Conservation (phyloP, 495 filamentous ascomycete genomes). For the Penicillium egyptiacum region DNA sequence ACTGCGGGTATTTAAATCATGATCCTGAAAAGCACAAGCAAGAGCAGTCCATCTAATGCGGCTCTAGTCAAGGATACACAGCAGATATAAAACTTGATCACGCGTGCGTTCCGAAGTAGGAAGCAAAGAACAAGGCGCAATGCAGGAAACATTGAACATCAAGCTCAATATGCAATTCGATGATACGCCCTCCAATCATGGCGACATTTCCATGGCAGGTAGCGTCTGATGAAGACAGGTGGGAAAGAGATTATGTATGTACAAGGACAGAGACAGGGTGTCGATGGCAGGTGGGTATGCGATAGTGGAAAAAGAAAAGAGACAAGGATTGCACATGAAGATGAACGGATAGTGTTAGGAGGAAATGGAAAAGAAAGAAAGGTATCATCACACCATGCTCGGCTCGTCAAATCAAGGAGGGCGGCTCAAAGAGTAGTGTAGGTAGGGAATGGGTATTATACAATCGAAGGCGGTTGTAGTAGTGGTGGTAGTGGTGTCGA, state of each 20-base stretch:
- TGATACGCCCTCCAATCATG: slow-evolving; percentile 19
- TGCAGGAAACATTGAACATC: background rate
- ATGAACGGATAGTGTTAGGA: slow-evolving; percentile 8
- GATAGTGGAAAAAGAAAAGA: slow-evolving; percentile 15
- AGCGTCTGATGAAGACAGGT: slow-evolving; percentile 11
- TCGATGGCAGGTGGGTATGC: slow-evolving; percentile 14
- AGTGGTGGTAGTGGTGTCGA: slow-evolving; percentile 13
- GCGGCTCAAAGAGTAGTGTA: slow-evolving; percentile 16
- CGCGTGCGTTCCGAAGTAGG: background rate
- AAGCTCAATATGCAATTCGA: slow-evolving; percentile 24
- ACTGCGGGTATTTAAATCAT: background rate
- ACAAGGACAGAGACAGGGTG: slow-evolving; percentile 15
- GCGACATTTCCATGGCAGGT: slow-evolving; percentile 16
- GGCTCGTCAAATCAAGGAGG: slow-evolving; percentile 32
- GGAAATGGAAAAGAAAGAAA: slow-evolving; percentile 20
- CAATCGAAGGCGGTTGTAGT: slow-evolving; percentile 25
- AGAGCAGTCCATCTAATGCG: background rate
- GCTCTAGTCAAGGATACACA: background rate
- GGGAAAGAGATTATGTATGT: slow-evolving; percentile 34
- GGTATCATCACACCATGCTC: slow-evolving; percentile 36
- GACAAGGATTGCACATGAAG: slow-evolving; percentile 18
- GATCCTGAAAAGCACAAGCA: background rate
- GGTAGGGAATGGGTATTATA: slow-evolving; percentile 29
- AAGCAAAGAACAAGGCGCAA: background rate
- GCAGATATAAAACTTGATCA: background rate